A percentile compares a stretch with the other conserved stretches of the same genome.
phyloP scores from a whole-genome alignment of 2,329 filamentous ascomycete genomes.

The Aspergillus oerlinghausenensis region DNA sequence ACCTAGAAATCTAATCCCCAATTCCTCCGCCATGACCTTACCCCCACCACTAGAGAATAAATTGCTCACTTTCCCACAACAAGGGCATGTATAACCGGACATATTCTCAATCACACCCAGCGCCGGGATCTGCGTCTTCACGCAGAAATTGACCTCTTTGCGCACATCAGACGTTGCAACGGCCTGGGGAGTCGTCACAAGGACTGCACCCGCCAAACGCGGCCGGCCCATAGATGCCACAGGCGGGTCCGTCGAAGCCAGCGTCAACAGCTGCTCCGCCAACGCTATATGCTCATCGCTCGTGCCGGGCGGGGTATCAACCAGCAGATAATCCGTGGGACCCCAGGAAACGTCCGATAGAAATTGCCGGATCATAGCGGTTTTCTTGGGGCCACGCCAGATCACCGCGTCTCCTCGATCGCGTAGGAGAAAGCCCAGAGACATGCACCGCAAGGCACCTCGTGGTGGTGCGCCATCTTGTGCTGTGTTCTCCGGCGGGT shows the following conservation, averaged over 20 bases:
- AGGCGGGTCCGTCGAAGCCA: constrained; percentile 27
- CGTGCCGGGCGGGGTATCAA: constrained; percentile 94
- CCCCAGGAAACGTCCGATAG: constrained; percentile 86
- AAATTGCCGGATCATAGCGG: constrained; percentile 97
- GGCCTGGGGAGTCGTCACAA: constrained; percentile 94
- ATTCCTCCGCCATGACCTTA: constrained; percentile 81
- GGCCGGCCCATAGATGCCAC: constrained; percentile 33
- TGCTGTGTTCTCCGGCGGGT: constrained; percentile 8
- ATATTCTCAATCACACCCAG: constrained; percentile 96
- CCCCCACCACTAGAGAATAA: constrained; percentile 91
- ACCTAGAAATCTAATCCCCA: constrained; percentile 77
- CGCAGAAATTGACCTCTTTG: constrained; percentile 91
- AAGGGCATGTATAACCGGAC: constrained; percentile 54
- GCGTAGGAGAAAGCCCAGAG: constrained; percentile 81
- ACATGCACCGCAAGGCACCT: constrained; percentile 66
- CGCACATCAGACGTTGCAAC: constrained; percentile 89
- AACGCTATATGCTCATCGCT: constrained; percentile 96
- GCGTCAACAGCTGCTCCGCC: constrained; percentile 70
- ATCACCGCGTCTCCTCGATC: constrained; percentile 86
- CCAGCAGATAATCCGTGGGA: constrained; percentile 81
- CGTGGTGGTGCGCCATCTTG: constrained; percentile 18
- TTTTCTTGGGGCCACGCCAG: constrained; percentile 98
- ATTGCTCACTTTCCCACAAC: constrained; percentile 78
- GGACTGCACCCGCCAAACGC: constrained; percentile 79
- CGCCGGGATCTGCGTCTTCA: constrained; percentile 72